Base-by-base conservation (phyloP, 371 early-diverging fungal species). In the Mortierella sp. region DNA sequence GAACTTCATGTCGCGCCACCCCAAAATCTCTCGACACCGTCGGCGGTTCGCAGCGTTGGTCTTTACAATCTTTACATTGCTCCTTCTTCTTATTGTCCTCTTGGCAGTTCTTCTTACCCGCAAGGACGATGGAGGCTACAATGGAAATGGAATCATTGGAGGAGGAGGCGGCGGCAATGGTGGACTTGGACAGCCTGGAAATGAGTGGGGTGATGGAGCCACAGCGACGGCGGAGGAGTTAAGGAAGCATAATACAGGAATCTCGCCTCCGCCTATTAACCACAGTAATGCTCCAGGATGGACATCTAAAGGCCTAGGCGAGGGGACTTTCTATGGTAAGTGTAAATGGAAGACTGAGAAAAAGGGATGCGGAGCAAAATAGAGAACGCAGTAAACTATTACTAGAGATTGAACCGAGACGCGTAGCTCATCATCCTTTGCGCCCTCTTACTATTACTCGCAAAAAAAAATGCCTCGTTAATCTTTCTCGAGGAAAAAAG, bases 261-360 rank as follows among this genome's bases (percentile, higher is more conserved):
- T 77, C 5, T 19, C 74, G 0, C 77, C 67, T 10, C 76, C 86
- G 3, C 80, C 86, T 0, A 79, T 86, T 55, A 86, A 86, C 46
- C 74, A 46, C 10, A 79, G 77, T 51, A 70, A 77, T 67, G 82
- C 71, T 2, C 40, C 77, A n/a, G 80, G 86, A 64, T 86, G 86
- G 86, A 77, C 77, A 1, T 21, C 16, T 4, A 10, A 43, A 0
- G 86, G 86, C 16, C 71, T 81, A 72, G 91, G 91, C 74, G 88
- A 90, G 37, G 90, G 80, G 14, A 91, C 91, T 1, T 89, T 72
- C 55, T 89, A 91, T 64, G 82, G 86, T 86, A 85, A 75, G 46
- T 51, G 43, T 1, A 1, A 48, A 48, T 8, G 2, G 48, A 48
- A 48, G 9, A 13, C 13, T 2, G 48, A 48, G 14, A 13, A 48